These are phyloP conservation scores for Aquilaria agallochum DNA, from an alignment of 441 rosid species.

Conservation along the genomic window DNA sequence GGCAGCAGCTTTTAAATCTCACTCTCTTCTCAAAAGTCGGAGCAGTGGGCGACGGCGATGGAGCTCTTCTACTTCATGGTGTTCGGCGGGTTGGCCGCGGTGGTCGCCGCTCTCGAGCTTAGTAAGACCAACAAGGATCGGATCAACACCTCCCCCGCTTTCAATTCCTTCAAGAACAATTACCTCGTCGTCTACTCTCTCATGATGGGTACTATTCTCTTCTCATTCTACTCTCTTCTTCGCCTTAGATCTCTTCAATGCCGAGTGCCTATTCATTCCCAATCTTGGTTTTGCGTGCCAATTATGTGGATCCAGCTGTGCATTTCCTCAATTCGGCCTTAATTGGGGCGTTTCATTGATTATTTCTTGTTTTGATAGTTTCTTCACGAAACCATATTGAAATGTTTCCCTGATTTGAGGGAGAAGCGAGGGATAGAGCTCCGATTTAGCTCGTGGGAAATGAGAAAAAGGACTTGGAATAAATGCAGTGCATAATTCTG, in stretches of 20 bases:
- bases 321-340: constrained; percentile 4
- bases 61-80: constrained; percentile 59
- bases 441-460: constrained; percentile 1
- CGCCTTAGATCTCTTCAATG: constrained; percentile 10
- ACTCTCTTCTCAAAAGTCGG: background rate
- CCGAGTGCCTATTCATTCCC: constrained; percentile 7
- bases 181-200: constrained; percentile 79
- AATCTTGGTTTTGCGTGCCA: constrained; percentile 3
- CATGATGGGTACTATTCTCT: constrained; percentile 60
- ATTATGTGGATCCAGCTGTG: background rate
- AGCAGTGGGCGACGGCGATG: constrained; percentile 28
- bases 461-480: background rate
- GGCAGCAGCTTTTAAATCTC: background rate
- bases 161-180: constrained; percentile 78
- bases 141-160: constrained; percentile 58
- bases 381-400: background rate
- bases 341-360: background rate
- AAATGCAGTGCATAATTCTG: background rate
- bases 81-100: constrained; percentile 51
- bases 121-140: constrained; percentile 65
- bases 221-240: background rate
- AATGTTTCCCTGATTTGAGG: background rate
- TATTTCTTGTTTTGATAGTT: background rate
- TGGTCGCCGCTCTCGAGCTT: constrained; percentile 56
- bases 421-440: background rate